Percentiles rank a stretch among this genome's conserved stretches.
phyloP scores from a whole-genome alignment of 345 rosid species.

The Kandelia obovata region DNA sequence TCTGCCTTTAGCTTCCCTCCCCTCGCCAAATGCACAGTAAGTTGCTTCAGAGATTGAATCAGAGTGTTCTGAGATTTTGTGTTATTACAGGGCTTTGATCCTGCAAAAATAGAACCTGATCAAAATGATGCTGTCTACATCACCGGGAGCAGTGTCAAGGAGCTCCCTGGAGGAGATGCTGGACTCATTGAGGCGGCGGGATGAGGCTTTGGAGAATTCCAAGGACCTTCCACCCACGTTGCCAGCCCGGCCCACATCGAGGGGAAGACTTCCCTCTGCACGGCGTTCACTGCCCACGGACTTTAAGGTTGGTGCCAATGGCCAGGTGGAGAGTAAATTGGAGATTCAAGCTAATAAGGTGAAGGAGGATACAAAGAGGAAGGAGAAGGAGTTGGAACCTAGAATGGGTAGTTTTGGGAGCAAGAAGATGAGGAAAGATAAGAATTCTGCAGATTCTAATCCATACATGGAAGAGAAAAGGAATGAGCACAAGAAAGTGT shows the following conservation, averaged over 20 bases:
- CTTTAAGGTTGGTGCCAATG: conserved; percentile 43
- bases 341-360: conserved; percentile 26
- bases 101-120: conserved; percentile 8
- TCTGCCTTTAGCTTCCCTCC: too few relatives aligned
- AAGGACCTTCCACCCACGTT: conserved; percentile 85
- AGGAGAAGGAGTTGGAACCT: conserved; percentile 53
- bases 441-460: conserved; percentile 43
- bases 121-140: conserved; percentile 73
- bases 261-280: conserved; percentile 76
- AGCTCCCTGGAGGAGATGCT: conserved; percentile 99
- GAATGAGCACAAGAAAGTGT: conserved; percentile 12
- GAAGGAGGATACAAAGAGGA: conserved; percentile 64
- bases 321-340: conserved; percentile 14
- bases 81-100: conserved; percentile 18
- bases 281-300: conserved; percentile 63
- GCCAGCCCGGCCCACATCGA: conserved; percentile 84
- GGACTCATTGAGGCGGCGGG: conserved; percentile 65
- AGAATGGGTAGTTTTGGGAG: conserved; percentile 68
- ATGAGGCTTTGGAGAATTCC: conserved; percentile 56
- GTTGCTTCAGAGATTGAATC: too few relatives aligned
- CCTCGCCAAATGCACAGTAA: too few relatives aligned
- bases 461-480: conserved; percentile 52
- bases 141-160: conserved; percentile 55
- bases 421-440: conserved; percentile 63
- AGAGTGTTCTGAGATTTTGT: background rate